phyloP scores from a whole-genome alignment of 306 rosid species.

The Cicer arietinum region DNA sequence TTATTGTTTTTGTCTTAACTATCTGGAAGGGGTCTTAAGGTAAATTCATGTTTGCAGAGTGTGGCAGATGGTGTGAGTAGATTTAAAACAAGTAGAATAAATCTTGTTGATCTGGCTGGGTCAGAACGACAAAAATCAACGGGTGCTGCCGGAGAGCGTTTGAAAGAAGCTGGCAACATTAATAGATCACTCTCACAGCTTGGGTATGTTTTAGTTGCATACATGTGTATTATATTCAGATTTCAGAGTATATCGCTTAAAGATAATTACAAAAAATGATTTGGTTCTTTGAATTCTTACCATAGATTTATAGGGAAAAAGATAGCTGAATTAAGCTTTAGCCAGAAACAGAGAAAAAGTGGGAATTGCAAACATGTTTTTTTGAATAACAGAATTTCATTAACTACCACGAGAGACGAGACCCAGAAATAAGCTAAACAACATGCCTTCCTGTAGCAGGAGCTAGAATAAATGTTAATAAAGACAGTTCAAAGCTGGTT shows the following conservation, averaged over 20 bases:
- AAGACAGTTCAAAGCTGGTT: constrained; percentile 21
- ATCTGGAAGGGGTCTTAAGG: constrained; percentile 41
- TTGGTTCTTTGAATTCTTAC: constrained; percentile 2
- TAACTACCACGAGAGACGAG: background rate
- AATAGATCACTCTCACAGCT: constrained; percentile 98
- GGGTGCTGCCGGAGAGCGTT: constrained; percentile 97
- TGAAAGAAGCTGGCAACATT: constrained; percentile 99
- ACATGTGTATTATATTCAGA: constrained; percentile 13
- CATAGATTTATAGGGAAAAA: constrained; percentile 23
- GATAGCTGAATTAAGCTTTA: constrained; percentile 9
- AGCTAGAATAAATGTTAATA: constrained; percentile 22
- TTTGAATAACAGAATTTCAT: constrained; percentile 3
- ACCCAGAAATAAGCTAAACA: constrained; percentile 18
- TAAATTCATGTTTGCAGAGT: constrained; percentile 64
- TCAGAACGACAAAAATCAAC: constrained; percentile 94
- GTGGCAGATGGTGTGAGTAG: constrained; percentile 78
- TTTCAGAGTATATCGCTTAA: background rate
- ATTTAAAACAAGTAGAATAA: constrained; percentile 94
- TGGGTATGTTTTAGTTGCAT: constrained; percentile 66
- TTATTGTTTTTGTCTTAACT: constrained; percentile 21
- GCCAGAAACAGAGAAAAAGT: background rate
- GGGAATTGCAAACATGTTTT: constrained; percentile 14
- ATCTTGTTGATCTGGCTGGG: constrained; percentile 98
- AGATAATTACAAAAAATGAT: constrained; percentile 3
- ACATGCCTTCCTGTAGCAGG: constrained; percentile 7